These are phyloP conservation scores for Zygnema cylindricum DNA, from an alignment of 139 green algal genomes.

Conservation along the genomic window DNA sequence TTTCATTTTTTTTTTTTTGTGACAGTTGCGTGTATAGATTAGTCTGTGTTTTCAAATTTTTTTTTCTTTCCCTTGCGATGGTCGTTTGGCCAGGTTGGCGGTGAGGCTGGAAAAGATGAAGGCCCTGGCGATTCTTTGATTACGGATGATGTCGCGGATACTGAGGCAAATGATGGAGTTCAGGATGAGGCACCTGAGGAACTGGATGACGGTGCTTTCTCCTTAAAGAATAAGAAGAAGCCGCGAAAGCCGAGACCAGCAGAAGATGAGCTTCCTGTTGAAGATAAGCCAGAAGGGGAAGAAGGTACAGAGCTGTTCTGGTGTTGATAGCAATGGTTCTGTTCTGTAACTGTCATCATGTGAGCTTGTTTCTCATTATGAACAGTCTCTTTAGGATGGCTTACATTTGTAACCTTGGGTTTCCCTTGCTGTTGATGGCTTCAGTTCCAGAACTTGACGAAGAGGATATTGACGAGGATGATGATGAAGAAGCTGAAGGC, in stretches of 20 bases:
- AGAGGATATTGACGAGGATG: constrained; percentile 60
- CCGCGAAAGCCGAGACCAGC: background rate
- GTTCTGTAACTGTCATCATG: no score
- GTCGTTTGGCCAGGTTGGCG: background rate
- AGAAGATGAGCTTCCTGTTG: background rate
- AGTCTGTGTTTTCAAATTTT: no score
- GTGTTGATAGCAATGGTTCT: no score
- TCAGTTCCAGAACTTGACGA: no score
- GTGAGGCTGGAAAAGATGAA: constrained; percentile 28
- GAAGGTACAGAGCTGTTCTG: no score
- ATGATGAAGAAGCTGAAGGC: constrained; percentile 63
- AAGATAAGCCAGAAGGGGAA: background rate
- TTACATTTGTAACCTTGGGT: no score
- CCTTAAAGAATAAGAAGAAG: constrained; percentile 39
- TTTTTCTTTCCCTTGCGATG: no score
- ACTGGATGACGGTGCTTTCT: background rate
- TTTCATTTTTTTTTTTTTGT: background rate
- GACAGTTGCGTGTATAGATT: background rate
- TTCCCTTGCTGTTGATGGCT: no score
- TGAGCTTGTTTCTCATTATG: no score
- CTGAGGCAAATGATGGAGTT: constrained; percentile 32
- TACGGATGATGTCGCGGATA: constrained; percentile 8
- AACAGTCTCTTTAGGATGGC: no score
- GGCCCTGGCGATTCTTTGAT: constrained; percentile 50
- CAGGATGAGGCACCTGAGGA: constrained; percentile 43